Evolutionary conservation across 1,139 yeast genomes (phyloP).

Genomic region (Taphrina wiesneri): DNA sequence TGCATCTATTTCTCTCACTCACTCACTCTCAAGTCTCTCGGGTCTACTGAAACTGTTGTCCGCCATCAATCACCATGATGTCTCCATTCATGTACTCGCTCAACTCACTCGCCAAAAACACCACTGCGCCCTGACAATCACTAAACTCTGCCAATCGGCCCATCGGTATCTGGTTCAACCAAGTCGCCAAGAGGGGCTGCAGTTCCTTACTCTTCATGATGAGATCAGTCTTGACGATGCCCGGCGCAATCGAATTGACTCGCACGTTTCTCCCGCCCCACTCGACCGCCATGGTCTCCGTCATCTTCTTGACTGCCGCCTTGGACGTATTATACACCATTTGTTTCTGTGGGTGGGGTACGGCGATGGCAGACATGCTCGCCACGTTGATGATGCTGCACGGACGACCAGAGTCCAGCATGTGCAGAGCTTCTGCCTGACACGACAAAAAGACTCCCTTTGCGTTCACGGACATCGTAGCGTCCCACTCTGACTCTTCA

Average conservation of each 20-base stretch:
- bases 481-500: conserved; percentile 24
- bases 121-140: conserved; percentile 70
- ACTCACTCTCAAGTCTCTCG: not conserved
- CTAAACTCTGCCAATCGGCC: conserved; percentile 43
- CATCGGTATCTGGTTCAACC: conserved; percentile 48
- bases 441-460: conserved; percentile 74
- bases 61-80: conserved; percentile 68
- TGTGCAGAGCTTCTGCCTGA: conserved; percentile 70
- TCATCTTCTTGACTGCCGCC: conserved; percentile 60
- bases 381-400: conserved; percentile 70
- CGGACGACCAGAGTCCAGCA: conserved; percentile 56
- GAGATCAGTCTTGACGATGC: conserved; percentile 56
- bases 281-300: conserved; percentile 59
- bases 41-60: conserved; percentile 44
- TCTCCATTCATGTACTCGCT: conserved; percentile 66
- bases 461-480: conserved; percentile 63
- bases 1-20: not conserved
- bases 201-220: conserved; percentile 27
- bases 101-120: conserved; percentile 66
- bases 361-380: conserved; percentile 66
- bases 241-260: conserved; percentile 60
- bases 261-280: conserved; percentile 59
- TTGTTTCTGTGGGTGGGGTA: conserved; percentile 66
- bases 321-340: conserved; percentile 62
- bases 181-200: conserved; percentile 32